Evolutionary conservation across 192 early-diverging fungal genomes (phyloP), one percentile per base, ranked within the genome.

Genomic region (Backusella circina): DNA sequence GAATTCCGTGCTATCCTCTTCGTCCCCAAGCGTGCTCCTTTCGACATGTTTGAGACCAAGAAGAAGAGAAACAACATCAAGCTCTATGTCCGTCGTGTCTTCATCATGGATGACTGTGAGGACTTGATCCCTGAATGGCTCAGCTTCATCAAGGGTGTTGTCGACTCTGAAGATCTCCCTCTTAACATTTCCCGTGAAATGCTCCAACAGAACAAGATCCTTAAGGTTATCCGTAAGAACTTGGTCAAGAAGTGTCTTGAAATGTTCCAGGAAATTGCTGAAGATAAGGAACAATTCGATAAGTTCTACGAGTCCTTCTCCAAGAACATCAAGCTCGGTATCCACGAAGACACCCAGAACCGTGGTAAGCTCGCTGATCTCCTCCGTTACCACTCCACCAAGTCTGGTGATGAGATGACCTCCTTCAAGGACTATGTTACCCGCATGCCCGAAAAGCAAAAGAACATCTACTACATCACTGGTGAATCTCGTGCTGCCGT

Each of bases 1-100:
- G 96, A 99, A 87, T 99, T 99, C 96, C 93, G 96, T 84, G 96
- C 97, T 80, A 94, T 99, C 81, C 92, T 99, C 79, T 99, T 94
- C 79, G 91, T 98, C 50, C 97, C 98, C 84, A 86, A 91, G 85
- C 95, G 96, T 84, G 96, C 96, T 79, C 98, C 98, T 74, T 97
- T 97, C 84, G 97, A 98, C 85, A 88, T 98, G 87, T 98, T 97
- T 78, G 96, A 99, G 90, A 88, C 90, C 81, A 95, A 96, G 92
- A 98, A 98, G 95, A 98, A 99, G 93, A 93, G 96, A 84, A 98
- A 98, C 93, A 99, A 98, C 95, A 98, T 99, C 91, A 99, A 98
- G 91, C 91, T 99, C 75, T 99, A 98, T 86, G 97, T 99, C 80
- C 96, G 97, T 82, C 96, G 97, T 79, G 98, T 99, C 79, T 99